Conservation (phyloP, 495 filamentous ascomycete species). For the Xylaria sp. region DNA sequence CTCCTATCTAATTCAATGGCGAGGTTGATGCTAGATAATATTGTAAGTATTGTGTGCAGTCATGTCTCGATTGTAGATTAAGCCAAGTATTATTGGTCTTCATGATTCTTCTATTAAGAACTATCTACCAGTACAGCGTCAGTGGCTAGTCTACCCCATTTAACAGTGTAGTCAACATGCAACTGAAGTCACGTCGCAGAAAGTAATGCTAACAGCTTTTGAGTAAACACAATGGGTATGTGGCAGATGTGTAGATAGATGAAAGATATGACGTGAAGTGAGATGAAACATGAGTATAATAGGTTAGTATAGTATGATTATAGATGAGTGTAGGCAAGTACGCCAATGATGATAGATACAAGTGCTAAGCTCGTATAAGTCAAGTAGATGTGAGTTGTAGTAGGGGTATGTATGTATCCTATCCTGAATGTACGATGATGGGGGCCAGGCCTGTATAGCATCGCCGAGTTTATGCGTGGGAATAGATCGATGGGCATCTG, state of each 20-base stretch:
- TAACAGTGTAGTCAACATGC: not conserved
- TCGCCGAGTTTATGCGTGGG: not conserved
- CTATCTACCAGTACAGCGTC: not conserved
- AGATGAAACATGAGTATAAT: not conserved
- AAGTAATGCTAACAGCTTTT: not conserved
- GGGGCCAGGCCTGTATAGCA: not conserved
- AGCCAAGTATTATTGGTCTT: not conserved
- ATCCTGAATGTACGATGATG: not conserved
- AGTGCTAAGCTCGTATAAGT: too few species aligned
- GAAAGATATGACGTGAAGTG: not conserved
- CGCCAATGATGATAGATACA: too few species aligned
- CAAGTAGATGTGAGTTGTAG: too few species aligned
- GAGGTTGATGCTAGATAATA: not conserved
- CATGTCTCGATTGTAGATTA: not conserved
- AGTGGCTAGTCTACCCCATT: not conserved
- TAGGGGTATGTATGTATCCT: not conserved
- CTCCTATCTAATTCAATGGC: not conserved
- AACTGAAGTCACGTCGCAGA: not conserved
- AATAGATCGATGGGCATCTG: too few species aligned
- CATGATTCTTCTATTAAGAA: conserved; percentile 5
- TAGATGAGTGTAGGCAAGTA: not conserved
- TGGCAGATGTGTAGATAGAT: not conserved
- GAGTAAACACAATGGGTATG: conserved; percentile 4
- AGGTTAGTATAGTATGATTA: not conserved
- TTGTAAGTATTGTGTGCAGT: not conserved